Evolutionary conservation across 192 early-diverging fungal genomes (phyloP).

Genomic region (Rhizophagus clarus): DNA sequence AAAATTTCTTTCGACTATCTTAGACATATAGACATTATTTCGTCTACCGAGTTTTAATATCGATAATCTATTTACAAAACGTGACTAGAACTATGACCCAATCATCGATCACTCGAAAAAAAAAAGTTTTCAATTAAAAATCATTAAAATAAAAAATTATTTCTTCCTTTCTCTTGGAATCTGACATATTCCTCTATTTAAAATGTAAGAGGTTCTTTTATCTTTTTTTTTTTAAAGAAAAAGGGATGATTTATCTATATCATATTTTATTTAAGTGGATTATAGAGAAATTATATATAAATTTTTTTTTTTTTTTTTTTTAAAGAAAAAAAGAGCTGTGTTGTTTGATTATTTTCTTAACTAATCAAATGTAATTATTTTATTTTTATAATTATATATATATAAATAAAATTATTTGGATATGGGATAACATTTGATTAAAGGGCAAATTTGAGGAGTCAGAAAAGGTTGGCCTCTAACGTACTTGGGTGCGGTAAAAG

Average conservation of each 20-base stretch:
- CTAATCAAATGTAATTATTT: too few species aligned
- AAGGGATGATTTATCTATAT: neutral
- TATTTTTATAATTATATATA: too few species aligned
- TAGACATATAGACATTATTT: too few species aligned
- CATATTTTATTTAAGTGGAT: neutral
- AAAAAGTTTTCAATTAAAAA: too few species aligned
- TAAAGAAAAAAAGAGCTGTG: neutral
- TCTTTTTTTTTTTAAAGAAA: neutral
- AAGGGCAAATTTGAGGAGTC: constrained; percentile 77
- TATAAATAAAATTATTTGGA: neutral
- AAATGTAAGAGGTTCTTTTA: neutral
- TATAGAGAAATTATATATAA: neutral
- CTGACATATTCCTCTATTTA: constrained; percentile 11
- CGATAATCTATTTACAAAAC: too few species aligned
- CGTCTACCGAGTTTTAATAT: too few species aligned
- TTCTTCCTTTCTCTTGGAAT: neutral
- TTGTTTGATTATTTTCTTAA: neutral
- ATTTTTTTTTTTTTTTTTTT: neutral
- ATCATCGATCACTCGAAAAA: too few species aligned
- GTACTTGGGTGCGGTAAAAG: constrained; percentile 97
- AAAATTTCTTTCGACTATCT: too few species aligned
- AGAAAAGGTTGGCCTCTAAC: constrained; percentile 96
- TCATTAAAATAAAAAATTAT: too few species aligned
- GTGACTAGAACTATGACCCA: too few species aligned
- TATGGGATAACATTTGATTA: neutral